Evolutionary conservation across 257 asterid genomes (phyloP).

Genomic region (Solanum bulbocastanum): DNA sequence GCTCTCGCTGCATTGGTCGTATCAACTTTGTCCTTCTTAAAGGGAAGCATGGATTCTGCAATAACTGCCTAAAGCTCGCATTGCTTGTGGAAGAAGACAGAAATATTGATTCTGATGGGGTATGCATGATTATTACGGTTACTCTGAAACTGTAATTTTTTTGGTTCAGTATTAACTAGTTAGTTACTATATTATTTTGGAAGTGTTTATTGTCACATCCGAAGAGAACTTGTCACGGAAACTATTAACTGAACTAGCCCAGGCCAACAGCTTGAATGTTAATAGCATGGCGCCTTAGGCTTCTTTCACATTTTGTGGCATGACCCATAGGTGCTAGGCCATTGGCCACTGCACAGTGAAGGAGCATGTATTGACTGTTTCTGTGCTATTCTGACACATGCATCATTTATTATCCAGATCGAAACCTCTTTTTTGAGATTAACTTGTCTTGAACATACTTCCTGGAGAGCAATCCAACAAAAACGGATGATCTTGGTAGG

Average conservation of each 20-base stretch:
- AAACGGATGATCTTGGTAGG: background rate
- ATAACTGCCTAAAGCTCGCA: constrained; percentile 46
- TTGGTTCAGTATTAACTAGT: background rate
- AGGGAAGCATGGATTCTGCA: constrained; percentile 65
- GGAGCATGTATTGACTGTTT: background rate
- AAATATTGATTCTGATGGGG: constrained; percentile 74
- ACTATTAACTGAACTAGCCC: background rate
- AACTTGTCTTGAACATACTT: background rate
- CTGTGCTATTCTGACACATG: background rate
- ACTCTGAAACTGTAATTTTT: constrained; percentile 1
- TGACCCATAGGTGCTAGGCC: background rate
- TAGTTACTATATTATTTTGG: background rate
- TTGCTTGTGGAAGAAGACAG: constrained; percentile 50
- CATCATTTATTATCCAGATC: background rate
- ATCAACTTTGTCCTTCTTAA: constrained; percentile 31
- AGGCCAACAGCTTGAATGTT: background rate
- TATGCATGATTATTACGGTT: constrained; percentile 16
- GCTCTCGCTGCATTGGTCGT: constrained; percentile 38
- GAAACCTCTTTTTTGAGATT: background rate
- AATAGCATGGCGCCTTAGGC: background rate
- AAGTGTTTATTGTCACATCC: background rate
- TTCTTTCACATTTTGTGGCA: background rate
- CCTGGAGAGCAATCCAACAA: background rate
- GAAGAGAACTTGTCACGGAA: background rate
- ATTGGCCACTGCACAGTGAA: background rate